Base-by-base conservation (phyloP, 345 rosid species). In the Brassica incana region DNA sequence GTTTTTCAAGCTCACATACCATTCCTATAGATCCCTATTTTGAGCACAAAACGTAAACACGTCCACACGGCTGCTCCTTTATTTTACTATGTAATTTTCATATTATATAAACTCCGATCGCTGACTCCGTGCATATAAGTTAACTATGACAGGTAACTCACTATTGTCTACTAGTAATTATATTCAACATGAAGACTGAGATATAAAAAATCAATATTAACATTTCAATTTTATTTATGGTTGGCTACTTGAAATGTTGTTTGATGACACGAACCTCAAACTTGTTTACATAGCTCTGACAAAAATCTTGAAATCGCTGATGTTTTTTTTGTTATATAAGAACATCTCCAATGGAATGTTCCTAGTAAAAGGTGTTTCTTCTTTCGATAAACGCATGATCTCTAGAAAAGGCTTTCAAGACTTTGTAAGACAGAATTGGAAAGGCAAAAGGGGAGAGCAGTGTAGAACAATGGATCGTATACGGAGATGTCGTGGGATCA, bases 21-120 rank as follows among this genome's bases (percentile, higher is more conserved):
- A 54, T 15, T 54, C 16, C 23, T 23, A 50, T 54, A 54, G 60
- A 54, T 54, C 60, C 23, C 23, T 54, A 54, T 54, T 54, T 54
- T 15, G n/a, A 20, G n/a, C 40, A 48, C 67, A 48, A 38, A 15
- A 7, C 35, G 23, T 59, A 29, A 8, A 52, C 45, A 73, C 50
- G 45, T 27, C 61, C 79, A 68, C 73, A 40, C 69, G 80, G 23
- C 60, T 30, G 52, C 40, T 30, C 2, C 56, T 50, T 15, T 45
- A 11, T 62, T 2, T 33, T 29, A 12, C 23, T 38, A 9, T 75
- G 65, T 50, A 50, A n/a, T 50, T n/a, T 50, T 50, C 58, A 50
- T 50, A 50, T 50, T 50, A 50, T 50, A 50, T 2, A n/a, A 50
- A 50, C 54, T 45, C 54, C 5, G 5, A 45, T 45, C 5, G 54